Evolutionary conservation across 1,139 yeast species (phyloP), one percentile per base, ranked within the genome.

Genomic region (Pichia sp.): DNA sequence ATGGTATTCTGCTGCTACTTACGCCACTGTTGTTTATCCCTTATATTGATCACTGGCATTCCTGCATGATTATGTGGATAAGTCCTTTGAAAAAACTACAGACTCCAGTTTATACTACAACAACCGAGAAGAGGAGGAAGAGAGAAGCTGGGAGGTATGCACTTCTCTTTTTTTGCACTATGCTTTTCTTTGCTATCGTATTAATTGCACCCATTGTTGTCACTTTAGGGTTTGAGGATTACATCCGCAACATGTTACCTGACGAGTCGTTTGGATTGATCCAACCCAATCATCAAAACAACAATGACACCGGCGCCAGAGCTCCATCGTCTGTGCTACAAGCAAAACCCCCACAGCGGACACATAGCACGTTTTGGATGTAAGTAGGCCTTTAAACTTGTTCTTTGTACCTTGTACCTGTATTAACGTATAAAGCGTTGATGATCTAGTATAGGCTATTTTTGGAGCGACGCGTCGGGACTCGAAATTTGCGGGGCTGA

Each of bases 61-160:
- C 93, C 1, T 63, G 79, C 58, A 70, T 83, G 69, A 63, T 87
- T 30, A 75, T 86, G 55, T 87, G 96, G 96, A 62, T 85, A 36
- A 70, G 67, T 33, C 94, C 95, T 1, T 67, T 72, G 56, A 64
- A 44, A 71, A 74, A 47, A 53, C 72, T 31, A 58, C 71, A 32
- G 58, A 71, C 38, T 56, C 71, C 40, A 48, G 64, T 70, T 5
- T 56, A 64, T 33, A 59, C 66, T 1, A 58, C 52, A 24, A 59
- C 58, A 24, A 62, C 60, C 36, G 56, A 50, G 27, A 54, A 50
- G 47, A 63, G 44, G 42, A 64, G 69, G 49, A 61, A 50, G 47
- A 58, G 55, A 33, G 59, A 58, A 37, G 66, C 56, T 41, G 59
- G 51, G 22, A 60, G 50, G 33, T 76, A 60, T 52, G 56, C 66